Conservation (phyloP, 2,329 filamentous ascomycete species). For the Alternaria panax region DNA sequence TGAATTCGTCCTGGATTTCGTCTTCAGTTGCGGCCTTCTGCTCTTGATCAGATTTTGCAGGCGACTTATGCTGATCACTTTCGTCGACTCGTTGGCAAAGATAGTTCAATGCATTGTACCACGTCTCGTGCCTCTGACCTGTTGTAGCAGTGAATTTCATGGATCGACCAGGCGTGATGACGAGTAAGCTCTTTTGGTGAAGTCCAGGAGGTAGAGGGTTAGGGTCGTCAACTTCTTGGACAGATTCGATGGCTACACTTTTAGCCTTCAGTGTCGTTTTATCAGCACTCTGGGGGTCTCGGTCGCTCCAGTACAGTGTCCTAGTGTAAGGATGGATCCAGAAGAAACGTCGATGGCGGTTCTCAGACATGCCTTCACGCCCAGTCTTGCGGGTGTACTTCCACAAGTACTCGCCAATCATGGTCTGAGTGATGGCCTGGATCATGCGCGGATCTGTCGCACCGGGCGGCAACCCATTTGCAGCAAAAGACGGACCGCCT, state of each 20-base stretch:
- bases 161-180: conserved; percentile 85
- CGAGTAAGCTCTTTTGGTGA: conserved; percentile 90
- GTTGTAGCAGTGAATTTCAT: conserved; percentile 96
- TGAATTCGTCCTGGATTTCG: conserved; percentile 76
- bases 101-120: conserved; percentile 97
- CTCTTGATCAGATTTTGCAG: conserved; percentile 49
- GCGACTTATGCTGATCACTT: conserved; percentile 48
- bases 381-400: conserved; percentile 97
- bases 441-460: conserved; percentile 97
- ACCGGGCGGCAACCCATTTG: conserved; percentile 67
- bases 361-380: conserved; percentile 86
- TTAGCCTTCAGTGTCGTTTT: conserved; percentile 79
- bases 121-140: conserved; percentile 93
- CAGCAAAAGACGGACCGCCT: conserved; percentile 53
- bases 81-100: conserved; percentile 75
- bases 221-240: conserved; percentile 90
- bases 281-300: conserved; percentile 82
- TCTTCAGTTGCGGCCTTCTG: conserved; percentile 63
- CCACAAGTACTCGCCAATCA: conserved; percentile 99
- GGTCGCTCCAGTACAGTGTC: conserved; percentile 95
- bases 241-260: conserved; percentile 92
- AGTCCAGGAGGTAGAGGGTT: conserved; percentile 95
- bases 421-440: conserved; percentile 97
- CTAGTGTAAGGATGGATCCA: conserved; percentile 99
- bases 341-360: conserved; percentile 93